Percentiles rank a stretch among this genome's conserved stretches.
Conservation (phyloP, 1,284 basidiomycete genomes). For the Mixia osmundae region DNA sequence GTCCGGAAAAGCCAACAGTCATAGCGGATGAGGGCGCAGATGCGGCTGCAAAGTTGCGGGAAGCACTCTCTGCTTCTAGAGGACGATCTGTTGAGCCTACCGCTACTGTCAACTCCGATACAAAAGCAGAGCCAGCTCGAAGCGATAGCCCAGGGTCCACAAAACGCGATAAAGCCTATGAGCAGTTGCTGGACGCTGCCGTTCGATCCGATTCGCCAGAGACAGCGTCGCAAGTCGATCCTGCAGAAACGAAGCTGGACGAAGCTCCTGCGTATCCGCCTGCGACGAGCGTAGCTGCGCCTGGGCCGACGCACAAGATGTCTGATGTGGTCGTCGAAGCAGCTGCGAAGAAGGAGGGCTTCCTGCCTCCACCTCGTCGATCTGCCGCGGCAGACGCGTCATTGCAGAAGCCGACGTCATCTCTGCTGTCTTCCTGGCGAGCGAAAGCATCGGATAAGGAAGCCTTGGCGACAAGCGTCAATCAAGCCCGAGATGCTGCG, state of each 20-base stretch:
- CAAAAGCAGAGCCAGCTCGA: neutral
- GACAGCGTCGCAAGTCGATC: no score
- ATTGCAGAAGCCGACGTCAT: neutral
- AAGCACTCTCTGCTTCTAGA: neutral
- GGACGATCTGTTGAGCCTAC: neutral
- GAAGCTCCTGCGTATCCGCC: neutral
- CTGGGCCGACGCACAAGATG: neutral
- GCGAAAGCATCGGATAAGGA: constrained; percentile 45
- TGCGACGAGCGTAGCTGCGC: neutral
- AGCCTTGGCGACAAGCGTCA: constrained; percentile 39
- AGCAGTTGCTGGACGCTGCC: no score
- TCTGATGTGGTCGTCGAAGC: neutral
- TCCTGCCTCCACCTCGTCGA: no score
- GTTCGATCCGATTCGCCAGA: no score
- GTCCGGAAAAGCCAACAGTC: neutral
- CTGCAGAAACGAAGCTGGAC: neutral
- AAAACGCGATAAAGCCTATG: no score
- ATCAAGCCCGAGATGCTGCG: constrained; percentile 46
- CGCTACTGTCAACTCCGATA: neutral
- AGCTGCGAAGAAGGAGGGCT: no score
- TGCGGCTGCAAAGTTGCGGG: neutral
- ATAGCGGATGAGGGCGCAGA: neutral
- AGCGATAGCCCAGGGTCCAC: neutral
- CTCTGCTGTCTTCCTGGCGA: constrained; percentile 30
- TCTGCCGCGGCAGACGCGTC: neutral